Conservation (phyloP, 768 basidiomycete genomes). For the Paxillus ammoniavirescens region DNA sequence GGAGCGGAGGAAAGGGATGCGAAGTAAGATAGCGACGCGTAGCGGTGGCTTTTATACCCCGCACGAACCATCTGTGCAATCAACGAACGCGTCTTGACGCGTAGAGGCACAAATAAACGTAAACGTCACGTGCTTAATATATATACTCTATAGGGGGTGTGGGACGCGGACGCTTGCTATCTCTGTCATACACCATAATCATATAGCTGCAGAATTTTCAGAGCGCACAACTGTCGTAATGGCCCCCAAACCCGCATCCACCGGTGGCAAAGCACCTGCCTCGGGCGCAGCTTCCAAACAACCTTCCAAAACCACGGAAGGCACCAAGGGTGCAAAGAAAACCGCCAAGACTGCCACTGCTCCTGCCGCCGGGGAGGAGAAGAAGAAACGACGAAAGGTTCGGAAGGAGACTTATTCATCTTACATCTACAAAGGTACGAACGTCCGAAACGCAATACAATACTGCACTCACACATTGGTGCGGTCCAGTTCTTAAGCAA, state of each 20-base stretch:
- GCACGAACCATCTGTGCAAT: conserved; percentile 14
- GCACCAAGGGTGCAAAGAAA: conserved; percentile 79
- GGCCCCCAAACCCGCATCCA: conserved; percentile 67
- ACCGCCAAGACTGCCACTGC: conserved; percentile 55
- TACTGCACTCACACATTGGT: conserved; percentile 1
- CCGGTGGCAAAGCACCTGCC: conserved; percentile 71
- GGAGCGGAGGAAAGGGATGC: not conserved
- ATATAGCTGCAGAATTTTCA: not conserved
- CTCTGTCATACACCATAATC: conserved; percentile 21
- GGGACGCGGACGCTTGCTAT: not conserved
- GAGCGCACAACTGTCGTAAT: conserved; percentile 24
- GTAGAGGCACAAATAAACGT: conserved; percentile 25
- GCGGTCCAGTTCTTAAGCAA: conserved; percentile 78
- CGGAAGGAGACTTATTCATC: conserved; percentile 93
- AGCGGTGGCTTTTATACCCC: conserved; percentile 22
- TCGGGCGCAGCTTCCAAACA: conserved; percentile 58
- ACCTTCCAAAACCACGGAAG: conserved; percentile 53
- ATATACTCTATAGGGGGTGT: conserved; percentile 41
- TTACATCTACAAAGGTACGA: conserved; percentile 86
- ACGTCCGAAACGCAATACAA: not conserved
- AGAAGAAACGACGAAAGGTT: conserved; percentile 86
- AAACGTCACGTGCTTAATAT: conserved; percentile 32
- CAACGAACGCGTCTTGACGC: conserved; percentile 44
- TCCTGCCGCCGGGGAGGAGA: conserved; percentile 61
- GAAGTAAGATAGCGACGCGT: not conserved